Conservation (phyloP, 2,329 filamentous ascomycete species). For the Ophiognomonia clavigignenti-juglandacearum region DNA sequence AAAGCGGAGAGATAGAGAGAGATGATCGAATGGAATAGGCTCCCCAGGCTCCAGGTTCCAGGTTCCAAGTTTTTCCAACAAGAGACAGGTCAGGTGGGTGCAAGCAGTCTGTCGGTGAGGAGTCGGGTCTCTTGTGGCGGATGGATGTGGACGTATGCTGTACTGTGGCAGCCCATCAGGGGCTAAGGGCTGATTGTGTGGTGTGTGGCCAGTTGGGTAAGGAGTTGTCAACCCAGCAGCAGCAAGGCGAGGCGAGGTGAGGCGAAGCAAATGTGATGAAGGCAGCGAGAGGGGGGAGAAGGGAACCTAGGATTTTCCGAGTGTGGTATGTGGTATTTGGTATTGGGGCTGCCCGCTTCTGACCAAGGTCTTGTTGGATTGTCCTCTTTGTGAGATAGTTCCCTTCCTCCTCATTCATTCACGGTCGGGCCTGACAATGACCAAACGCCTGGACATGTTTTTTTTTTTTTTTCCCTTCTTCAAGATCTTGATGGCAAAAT, state of each 20-base stretch:
- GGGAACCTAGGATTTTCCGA: not conserved
- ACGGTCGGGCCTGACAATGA: slow-evolving; percentile 20
- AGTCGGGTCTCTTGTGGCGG: not conserved
- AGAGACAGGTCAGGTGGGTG: not conserved
- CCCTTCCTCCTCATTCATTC: slow-evolving; percentile 13
- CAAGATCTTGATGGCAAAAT: no score
- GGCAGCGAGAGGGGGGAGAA: slow-evolving; percentile 8
- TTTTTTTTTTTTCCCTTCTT: slow-evolving; percentile 22
- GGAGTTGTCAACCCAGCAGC: slow-evolving; percentile 5
- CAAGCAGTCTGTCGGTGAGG: not conserved
- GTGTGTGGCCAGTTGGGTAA: slow-evolving; percentile 9
- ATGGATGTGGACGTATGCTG: no score
- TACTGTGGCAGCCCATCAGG: slow-evolving; percentile 11
- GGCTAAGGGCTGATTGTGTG: no score
- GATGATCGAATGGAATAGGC: slow-evolving; percentile 4
- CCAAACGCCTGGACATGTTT: slow-evolving; percentile 9
- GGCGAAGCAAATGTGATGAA: slow-evolving; percentile 5
- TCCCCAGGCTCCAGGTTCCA: slow-evolving; percentile 8
- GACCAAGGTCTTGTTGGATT: slow-evolving; percentile 23
- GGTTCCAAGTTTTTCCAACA: no score
- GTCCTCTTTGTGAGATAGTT: slow-evolving; percentile 25
- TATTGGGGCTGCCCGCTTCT: not conserved
- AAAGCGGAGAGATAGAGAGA: slow-evolving; percentile 12
- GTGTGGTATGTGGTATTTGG: slow-evolving; percentile 9
- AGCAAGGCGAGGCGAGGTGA: not conserved